Conservation (phyloP, 1,139 yeast genomes). For the Sugiyamaella paludigena region DNA sequence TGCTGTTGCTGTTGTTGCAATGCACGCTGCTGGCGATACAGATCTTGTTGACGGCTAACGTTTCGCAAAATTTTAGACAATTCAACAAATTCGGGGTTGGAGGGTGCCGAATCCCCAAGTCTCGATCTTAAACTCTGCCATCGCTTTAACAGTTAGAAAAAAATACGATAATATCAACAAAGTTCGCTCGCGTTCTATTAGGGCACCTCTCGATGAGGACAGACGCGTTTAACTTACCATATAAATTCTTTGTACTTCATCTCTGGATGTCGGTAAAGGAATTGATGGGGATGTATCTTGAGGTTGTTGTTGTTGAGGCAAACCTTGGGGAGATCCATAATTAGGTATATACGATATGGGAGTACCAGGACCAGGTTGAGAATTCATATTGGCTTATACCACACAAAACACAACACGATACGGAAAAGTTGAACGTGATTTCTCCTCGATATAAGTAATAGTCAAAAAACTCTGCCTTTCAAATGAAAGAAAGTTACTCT, state of each 20-base stretch:
- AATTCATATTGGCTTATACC: not conserved
- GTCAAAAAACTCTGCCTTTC: too few relatives aligned
- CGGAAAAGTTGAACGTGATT: too few relatives aligned
- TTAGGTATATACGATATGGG: slow-evolving; percentile 9
- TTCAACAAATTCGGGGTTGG: slow-evolving; percentile 37
- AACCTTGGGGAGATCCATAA: slow-evolving; percentile 5
- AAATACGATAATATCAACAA: too few relatives aligned
- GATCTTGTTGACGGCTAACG: slow-evolving; percentile 37
- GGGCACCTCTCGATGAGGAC: too few relatives aligned
- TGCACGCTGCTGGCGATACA: slow-evolving; percentile 31
- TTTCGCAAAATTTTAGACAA: slow-evolving; percentile 32
- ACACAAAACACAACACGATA: too few relatives aligned
- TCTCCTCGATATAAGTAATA: too few relatives aligned
- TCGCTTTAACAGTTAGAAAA: slow-evolving; percentile 38
- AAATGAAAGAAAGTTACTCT: too few relatives aligned
- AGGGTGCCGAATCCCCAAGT: slow-evolving; percentile 40
- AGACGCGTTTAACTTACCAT: slow-evolving; percentile 12
- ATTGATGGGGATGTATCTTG: not conserved
- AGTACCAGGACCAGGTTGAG: slow-evolving; percentile 12
- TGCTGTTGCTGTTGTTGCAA: slow-evolving; percentile 51
- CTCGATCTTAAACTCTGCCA: slow-evolving; percentile 36
- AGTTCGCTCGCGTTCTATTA: too few relatives aligned
- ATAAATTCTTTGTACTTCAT: slow-evolving; percentile 16
- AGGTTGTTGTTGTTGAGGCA: slow-evolving; percentile 8
- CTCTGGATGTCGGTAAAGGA: slow-evolving; percentile 13